Conservation (phyloP, 2,329 filamentous ascomycete species). For the Elsinoe arachidis region DNA sequence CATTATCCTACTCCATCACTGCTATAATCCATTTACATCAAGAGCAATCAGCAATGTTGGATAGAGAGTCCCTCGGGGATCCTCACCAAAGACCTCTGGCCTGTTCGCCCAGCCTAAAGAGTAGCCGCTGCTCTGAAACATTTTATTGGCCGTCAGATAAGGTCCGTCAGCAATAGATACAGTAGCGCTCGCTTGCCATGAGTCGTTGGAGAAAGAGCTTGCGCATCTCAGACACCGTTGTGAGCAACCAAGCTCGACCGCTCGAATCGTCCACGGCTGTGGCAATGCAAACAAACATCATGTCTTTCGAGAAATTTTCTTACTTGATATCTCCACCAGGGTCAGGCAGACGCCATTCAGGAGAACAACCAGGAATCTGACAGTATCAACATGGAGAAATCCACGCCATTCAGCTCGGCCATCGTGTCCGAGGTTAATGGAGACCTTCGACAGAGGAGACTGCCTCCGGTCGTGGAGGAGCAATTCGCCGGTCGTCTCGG, state of each 20-base stretch:
- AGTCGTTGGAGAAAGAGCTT: not conserved
- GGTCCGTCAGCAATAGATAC: not conserved
- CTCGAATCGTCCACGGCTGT: not conserved
- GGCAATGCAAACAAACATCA: not conserved
- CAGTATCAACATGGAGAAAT: not conserved
- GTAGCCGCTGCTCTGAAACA: not conserved
- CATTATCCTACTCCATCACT: no score
- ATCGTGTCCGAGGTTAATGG: not conserved
- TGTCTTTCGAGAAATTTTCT: not conserved
- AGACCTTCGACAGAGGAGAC: not conserved
- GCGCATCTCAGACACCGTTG: conserved; percentile 1
- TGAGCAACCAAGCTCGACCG: not conserved
- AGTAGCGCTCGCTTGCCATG: no score
- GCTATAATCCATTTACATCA: no score
- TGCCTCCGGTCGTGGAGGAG: conserved; percentile 5
- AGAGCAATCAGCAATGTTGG: no score
- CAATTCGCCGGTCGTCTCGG: conserved; percentile 28
- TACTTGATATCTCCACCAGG: not conserved
- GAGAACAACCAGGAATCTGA: not conserved
- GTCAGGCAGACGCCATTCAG: not conserved
- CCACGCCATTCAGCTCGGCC: conserved; percentile 7
- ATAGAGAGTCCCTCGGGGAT: no score
- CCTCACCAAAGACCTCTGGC: no score
- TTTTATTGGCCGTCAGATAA: not conserved
- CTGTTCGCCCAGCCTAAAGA: not conserved